Evolutionary conservation across 768 basidiomycete species (phyloP), one percentile per base, ranked within the genome.

Genomic region (Tricholoma sp.): DNA sequence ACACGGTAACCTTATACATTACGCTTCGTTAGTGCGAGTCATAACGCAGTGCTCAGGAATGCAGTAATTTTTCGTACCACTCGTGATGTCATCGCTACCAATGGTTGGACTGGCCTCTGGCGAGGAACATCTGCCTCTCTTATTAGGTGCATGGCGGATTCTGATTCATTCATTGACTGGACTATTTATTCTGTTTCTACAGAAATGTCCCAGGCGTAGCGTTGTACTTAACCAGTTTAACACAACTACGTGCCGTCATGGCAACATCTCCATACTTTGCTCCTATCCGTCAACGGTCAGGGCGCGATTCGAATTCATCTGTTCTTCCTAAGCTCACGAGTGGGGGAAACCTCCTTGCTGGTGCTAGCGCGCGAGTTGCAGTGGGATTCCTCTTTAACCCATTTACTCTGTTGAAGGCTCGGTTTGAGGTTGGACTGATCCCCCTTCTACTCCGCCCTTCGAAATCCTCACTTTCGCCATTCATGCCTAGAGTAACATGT

Each of bases 171-270:
- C 43, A 37, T 21, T 45, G 51, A 11, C 31, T 52, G 9, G 34
- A 24, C 53, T 62, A 45, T 65, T 31, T 19, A 37, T 34, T 24
- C 35, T 8, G 9, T 49, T 22, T 12, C 50, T 27, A 12, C 60
- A 94, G 94, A 56, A 97, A 96, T 66, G 84, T 97, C 4, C 95
- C 95, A 1, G 95, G 95, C 4, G 89, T 97, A 18, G 93, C 94
- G 3, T 70, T 94, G 50, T 98, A 98, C 75, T 89, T 97, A 77
- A 92, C 94, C 3, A 77, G 84, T 43, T 76, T 98, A 50, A 93
- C 88, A 16, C 85, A 92, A 61, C 76, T 95, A 39, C 86, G 95
- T n/a, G 77, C 82, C 5, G 60, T 83, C 37, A 83, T 98, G 79
- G 84, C 93, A 0, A 80, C 70, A 19, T 84, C 87, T 1, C 81